Evolutionary conservation across 2,329 filamentous ascomycete genomes (phyloP).

Genomic region (Diaporthe helianthi): DNA sequence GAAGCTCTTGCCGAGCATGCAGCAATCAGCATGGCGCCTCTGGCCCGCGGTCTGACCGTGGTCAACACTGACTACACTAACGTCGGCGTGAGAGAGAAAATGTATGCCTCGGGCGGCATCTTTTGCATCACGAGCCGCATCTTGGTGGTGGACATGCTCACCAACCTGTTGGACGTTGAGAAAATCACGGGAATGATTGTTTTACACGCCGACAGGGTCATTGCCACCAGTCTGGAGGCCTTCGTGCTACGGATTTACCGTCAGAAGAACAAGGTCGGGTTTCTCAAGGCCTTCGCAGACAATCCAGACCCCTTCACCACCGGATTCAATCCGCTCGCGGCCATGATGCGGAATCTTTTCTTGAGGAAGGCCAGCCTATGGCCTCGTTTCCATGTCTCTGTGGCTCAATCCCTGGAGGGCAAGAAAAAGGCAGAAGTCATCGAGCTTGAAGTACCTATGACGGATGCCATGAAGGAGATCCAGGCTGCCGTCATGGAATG

Average conservation of each 20-base stretch:
- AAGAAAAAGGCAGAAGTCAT: slow-evolving; percentile 95
- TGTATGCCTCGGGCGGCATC: slow-evolving; percentile 88
- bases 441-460: slow-evolving; percentile 96
- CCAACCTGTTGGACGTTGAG: slow-evolving; percentile 79
- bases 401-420: slow-evolving; percentile 88
- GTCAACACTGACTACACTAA: slow-evolving; percentile 96
- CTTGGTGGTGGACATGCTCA: slow-evolving; percentile 89
- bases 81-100: slow-evolving; percentile 85
- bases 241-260: slow-evolving; percentile 95
- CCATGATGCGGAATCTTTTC: slow-evolving; percentile 92
- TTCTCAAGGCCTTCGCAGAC: slow-evolving; percentile 96
- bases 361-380: slow-evolving; percentile 87
- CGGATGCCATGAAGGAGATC: slow-evolving; percentile 88
- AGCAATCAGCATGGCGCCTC: slow-evolving; percentile 82
- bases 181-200: slow-evolving; percentile 87
- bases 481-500: slow-evolving; percentile 96
- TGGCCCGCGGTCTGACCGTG: slow-evolving; percentile 83
- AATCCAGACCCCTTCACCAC: slow-evolving; percentile 88
- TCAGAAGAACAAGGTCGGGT: slow-evolving; percentile 92
- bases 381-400: slow-evolving; percentile 90
- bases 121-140: slow-evolving; percentile 97
- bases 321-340: slow-evolving; percentile 86
- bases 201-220: slow-evolving; percentile 85
- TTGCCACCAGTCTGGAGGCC: slow-evolving; percentile 88
- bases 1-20: slow-evolving; percentile 96